These are phyloP conservation scores for Vaccinium corymbosum DNA, from an alignment of 148 eudicot genomes.

Conservation along the genomic window DNA sequence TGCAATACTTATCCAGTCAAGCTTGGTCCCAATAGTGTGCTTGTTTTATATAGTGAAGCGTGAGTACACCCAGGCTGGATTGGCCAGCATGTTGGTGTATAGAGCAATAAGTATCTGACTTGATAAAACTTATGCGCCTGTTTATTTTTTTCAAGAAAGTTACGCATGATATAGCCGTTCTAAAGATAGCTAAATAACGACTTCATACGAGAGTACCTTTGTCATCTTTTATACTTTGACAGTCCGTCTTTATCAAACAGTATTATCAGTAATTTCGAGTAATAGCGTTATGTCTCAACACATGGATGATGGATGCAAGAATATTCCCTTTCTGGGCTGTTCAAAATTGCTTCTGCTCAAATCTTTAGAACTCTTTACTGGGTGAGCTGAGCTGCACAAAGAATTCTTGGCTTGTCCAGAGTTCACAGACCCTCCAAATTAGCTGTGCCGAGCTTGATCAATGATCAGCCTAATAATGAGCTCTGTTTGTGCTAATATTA, in stretches of 20 bases:
- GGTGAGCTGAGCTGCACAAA: neutral
- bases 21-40: neutral
- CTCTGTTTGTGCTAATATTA: neutral
- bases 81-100: too few species aligned
- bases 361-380: neutral
- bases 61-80: neutral
- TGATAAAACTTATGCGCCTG: too few species aligned
- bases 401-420: neutral
- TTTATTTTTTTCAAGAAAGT: neutral
- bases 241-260: neutral
- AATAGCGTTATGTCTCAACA: neutral
- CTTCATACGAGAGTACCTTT: neutral
- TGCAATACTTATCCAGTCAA: neutral
- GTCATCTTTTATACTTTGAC: neutral
- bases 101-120: too few species aligned
- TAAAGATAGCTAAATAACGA: neutral
- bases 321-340: neutral
- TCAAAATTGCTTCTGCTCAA: neutral
- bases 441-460: neutral
- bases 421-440: slow-evolving; percentile 1
- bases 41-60: neutral
- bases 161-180: neutral
- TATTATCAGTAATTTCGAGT: neutral
- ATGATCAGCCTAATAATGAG: neutral
- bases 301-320: neutral